Conservation (phyloP, 148 eudicot genomes). For the Rhododendron mucronatum region DNA sequence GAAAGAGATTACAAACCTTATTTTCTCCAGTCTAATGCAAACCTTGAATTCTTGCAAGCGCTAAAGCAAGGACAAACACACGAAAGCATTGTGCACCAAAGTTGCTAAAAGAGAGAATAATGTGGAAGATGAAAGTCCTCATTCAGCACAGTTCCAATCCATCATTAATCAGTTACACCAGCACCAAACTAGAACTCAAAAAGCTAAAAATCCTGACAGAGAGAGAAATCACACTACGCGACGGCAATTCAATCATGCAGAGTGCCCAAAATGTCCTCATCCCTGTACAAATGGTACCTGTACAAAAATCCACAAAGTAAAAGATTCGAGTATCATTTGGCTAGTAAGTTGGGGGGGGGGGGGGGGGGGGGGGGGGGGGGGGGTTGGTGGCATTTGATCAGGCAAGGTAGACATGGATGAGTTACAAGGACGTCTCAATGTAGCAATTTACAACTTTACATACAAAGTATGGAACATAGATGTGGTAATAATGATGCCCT, state of each 20-base stretch:
- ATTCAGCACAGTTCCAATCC: neutral
- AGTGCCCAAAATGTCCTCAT: constrained; percentile 11
- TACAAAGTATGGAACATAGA: neutral
- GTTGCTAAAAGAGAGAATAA: neutral
- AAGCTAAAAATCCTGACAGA: neutral
- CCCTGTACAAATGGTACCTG: constrained; percentile 9
- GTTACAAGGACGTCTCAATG: neutral
- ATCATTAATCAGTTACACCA: neutral
- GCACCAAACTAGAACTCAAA: neutral
- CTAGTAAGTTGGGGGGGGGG: neutral
- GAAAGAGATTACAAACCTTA: neutral
- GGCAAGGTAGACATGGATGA: neutral
- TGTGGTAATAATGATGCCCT: neutral
- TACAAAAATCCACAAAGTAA: neutral
- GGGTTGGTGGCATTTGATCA: neutral
- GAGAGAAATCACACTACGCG: neutral
- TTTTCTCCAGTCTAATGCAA: neutral
- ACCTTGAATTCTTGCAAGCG: neutral
- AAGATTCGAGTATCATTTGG: neutral
- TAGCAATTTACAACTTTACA: neutral
- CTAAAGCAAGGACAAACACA: neutral
- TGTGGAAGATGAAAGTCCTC: neutral
- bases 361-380: neutral
- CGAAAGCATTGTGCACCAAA: neutral
- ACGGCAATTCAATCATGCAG: constrained; percentile 1